Evolutionary conservation across 108 stramenopile genomes (phyloP).

Genomic region (Epipyxis sp.): DNA sequence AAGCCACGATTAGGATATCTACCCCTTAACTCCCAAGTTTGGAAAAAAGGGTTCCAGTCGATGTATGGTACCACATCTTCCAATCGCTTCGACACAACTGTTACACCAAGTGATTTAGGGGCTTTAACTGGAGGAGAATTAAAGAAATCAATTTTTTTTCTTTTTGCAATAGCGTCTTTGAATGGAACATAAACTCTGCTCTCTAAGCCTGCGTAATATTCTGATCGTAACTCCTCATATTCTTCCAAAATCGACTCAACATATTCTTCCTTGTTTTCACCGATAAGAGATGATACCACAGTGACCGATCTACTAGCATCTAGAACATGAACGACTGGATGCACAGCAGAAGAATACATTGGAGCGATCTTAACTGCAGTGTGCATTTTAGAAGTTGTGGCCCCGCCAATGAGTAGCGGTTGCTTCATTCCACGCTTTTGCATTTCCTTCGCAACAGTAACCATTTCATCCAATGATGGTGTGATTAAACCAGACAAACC

Average conservation of each 20-base stretch:
- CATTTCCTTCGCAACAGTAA: constrained; percentile 95
- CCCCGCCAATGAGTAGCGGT: constrained; percentile 96
- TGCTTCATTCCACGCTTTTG: constrained; percentile 84
- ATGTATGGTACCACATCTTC: constrained; percentile 90
- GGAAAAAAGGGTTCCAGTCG: constrained; percentile 97
- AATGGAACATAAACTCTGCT: constrained; percentile 86
- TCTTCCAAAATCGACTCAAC: constrained; percentile 86
- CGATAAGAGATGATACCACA: constrained; percentile 83
- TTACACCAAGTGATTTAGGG: constrained; percentile 72
- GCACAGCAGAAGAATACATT: constrained; percentile 77
- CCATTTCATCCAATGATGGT: constrained; percentile 99
- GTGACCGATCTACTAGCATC: constrained; percentile 97
- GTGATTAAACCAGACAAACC: constrained; percentile 98
- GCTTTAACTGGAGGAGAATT: constrained; percentile 68
- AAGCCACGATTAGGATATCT: constrained; percentile 99
- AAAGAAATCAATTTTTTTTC: constrained; percentile 81
- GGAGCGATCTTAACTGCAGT: constrained; percentile 98
- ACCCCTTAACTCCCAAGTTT: constrained; percentile 98
- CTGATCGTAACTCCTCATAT: constrained; percentile 88
- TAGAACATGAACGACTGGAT: constrained; percentile 97
- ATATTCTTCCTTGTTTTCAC: constrained; percentile 79
- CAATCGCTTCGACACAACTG: constrained; percentile 71
- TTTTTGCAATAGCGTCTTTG: constrained; percentile 75
- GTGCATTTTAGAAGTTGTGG: constrained; percentile 99
- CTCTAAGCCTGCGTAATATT: constrained; percentile 97